Base-by-base conservation (phyloP, 2,329 filamentous ascomycete species). In the Leptographium procerum region DNA sequence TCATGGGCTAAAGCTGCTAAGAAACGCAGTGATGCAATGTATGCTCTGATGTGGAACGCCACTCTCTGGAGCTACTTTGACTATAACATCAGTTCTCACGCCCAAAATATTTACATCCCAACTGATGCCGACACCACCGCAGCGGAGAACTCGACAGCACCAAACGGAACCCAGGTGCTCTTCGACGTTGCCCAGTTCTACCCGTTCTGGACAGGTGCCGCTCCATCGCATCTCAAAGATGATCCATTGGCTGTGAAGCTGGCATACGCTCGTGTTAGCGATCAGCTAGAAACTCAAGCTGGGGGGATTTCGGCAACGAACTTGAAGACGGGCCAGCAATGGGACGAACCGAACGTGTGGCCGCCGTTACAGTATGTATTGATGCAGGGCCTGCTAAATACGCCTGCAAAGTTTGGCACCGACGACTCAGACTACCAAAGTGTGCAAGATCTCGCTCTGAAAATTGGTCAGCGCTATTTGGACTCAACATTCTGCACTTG, bases 261-360 rank as follows among this genome's bases (percentile, higher is more conserved):
- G 22, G 79, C 77, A 0, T 87, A 76, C 64, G 66, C 72, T 19
- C 80, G 80, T 50, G 75, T 88, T 3, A 70, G 72, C 1, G 68
- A 72, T 57, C 77, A 81, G 36, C 77, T 87, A 7, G 73, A 79
- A 13, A 67, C 69, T 33, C 75, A 77, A 14, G 68, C 70, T 0
- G 84, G 85, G 40, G 83, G 78, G 40, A 80, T 87, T 51, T 75
- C 83, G 2, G 81, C 84, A 0, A 85, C 83, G 4, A 87, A 86
- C 65, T 71, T 82, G 59, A 65, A 69, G 52, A 82, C 83, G 0
- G 80, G 79, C 16, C 79, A 87, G 72, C 84, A 87, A 66, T 88
- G 85, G 85, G 85, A 88, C 58, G 78, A 86, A 67, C 84, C 84
- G 0, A 87, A 83, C 64, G 84, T 87, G 29, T 88, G 85, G 85